Evolutionary conservation across 148 eudicot genomes (phyloP).

Genomic region (Vaccinium vitisidaea): DNA sequence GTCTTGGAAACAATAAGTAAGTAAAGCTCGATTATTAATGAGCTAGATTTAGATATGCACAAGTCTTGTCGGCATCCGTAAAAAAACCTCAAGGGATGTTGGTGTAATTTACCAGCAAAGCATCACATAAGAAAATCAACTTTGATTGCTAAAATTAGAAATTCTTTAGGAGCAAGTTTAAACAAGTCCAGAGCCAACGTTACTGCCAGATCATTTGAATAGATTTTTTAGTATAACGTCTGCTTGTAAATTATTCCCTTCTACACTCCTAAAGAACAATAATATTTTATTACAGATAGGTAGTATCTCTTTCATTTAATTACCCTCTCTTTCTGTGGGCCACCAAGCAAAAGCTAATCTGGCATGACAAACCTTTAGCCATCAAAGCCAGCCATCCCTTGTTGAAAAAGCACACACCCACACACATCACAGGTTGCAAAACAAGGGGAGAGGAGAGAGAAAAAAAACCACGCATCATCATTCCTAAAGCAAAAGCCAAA

Average conservation of each 20-base stretch:
- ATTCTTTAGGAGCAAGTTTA: neutral
- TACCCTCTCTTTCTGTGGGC: neutral
- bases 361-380: neutral
- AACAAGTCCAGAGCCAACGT: neutral
- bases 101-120: neutral
- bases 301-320: neutral
- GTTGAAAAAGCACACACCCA: conserved; percentile 13
- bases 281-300: too few relatives aligned
- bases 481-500: conserved; percentile 16
- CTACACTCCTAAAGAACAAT: neutral
- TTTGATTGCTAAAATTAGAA: neutral
- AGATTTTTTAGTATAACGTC: neutral
- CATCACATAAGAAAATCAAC: neutral
- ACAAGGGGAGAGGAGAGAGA: neutral
- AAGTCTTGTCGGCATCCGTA: neutral
- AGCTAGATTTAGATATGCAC: too few relatives aligned
- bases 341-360: neutral
- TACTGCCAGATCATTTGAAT: neutral
- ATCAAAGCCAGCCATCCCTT: neutral
- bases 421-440: neutral
- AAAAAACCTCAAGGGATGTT: neutral
- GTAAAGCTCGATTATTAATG: too few relatives aligned
- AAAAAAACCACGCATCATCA: conserved; percentile 12
- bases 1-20: too few relatives aligned
- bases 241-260: neutral